Evolutionary conservation across 1,284 basidiomycete genomes (phyloP), one percentile per base, ranked within the genome.

Genomic region (Mycosarcoma mackinlayi): DNA sequence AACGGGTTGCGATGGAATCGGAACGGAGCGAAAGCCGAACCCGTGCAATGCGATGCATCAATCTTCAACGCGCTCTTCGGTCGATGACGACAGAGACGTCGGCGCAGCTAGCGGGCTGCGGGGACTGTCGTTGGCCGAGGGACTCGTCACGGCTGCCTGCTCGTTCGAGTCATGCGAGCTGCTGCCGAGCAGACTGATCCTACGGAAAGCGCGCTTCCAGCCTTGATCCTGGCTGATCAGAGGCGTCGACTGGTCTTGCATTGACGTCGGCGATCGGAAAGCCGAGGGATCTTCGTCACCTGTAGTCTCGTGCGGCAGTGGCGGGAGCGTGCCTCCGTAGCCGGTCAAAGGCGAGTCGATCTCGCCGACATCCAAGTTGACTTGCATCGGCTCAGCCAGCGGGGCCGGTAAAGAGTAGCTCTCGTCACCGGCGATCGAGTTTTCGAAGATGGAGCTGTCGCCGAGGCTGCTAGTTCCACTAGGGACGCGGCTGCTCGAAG

Each of bases 341-440:
- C 55, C 55, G 8, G 24, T 34, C 27, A 69, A 40, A 1, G 66
- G 66, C 41, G 60, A 69, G 7, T 55, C 56, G n/a, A 47, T 34
- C 16, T n/a, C 31, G 21, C 34, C 35, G 4, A 39, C 30, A n/a
- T 41, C 37, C 10, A 37, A 38, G 5, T 39, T n/a, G 4, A 33
- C 6, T 1, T 25, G 42, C 21, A n/a, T 10, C n/a, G 33, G n/a
- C 2, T 30, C 45, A 6, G 47, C 27, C 9, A 42, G 47, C 24
- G 54, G 49, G 6, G 53, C 38, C 13, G 70, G 64, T 6, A 72
- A 37, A 7, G 41, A 52, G 44, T 75, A 75, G 45, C 73, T 75
- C 35, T 75, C 73, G 38, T 75, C 73, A 6, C 73, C 73, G 1
- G 69, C 73, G 13, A 75, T 33, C n/a, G 67, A 70, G 10, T 44